A percentile compares a stretch with the other conserved stretches of the same genome.
phyloP scores from a whole-genome alignment of 2,329 filamentous ascomycete genomes.

The Tolypocladium sp. region DNA sequence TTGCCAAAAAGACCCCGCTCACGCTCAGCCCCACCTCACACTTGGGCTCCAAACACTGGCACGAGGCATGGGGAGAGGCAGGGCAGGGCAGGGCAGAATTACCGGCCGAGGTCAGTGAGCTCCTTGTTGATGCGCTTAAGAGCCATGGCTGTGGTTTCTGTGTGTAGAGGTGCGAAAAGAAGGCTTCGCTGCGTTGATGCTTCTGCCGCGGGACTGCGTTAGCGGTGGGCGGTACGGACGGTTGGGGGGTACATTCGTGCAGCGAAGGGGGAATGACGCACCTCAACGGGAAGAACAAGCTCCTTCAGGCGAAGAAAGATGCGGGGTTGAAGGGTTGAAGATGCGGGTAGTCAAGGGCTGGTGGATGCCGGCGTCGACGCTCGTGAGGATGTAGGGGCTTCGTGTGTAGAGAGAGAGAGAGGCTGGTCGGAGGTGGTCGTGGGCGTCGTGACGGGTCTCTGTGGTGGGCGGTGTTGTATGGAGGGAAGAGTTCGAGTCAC shows the following conservation, averaged over 20 bases:
- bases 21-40: slow-evolving; percentile 26
- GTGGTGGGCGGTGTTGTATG: not conserved
- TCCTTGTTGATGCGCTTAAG: slow-evolving; percentile 95
- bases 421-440: not conserved
- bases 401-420: not conserved
- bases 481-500: not conserved
- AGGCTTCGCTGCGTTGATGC: slow-evolving; percentile 12
- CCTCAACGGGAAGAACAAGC: slow-evolving; percentile 11
- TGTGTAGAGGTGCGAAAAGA: slow-evolving; percentile 11
- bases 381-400: not conserved
- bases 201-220: slow-evolving; percentile 16
- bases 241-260: slow-evolving; percentile 5
- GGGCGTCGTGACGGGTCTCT: not conserved
- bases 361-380: not conserved
- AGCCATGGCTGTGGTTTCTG: slow-evolving; percentile 52
- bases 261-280: slow-evolving; percentile 15
- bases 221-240: slow-evolving; percentile 10
- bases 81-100: slow-evolving; percentile 29
- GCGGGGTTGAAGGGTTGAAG: slow-evolving; percentile 2
- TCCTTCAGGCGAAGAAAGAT: slow-evolving; percentile 10
- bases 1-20: slow-evolving; percentile 23
- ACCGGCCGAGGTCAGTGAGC: slow-evolving; percentile 84
- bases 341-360: not conserved
- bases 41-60: slow-evolving; percentile 17
- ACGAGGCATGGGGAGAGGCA: slow-evolving; percentile 4